Evolutionary conservation across 345 rosid genomes (phyloP).

Genomic region (Noccaea caerulescens): DNA sequence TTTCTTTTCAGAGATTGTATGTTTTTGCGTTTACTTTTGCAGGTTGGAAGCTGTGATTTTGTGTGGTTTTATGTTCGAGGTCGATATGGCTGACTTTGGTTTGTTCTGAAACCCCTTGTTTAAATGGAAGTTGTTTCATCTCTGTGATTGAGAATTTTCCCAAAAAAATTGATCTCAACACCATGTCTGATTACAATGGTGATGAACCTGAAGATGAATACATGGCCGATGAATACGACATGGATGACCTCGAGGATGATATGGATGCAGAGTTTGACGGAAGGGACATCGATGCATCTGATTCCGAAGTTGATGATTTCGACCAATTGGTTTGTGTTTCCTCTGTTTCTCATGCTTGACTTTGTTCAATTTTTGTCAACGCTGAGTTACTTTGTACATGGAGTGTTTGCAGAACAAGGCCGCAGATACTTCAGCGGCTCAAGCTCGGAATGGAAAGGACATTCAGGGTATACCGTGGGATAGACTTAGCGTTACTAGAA

Average conservation of each 20-base stretch:
- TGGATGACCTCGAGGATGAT: conserved; percentile 68
- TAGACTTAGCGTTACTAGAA: conserved; percentile 79
- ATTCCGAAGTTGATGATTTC: conserved; percentile 70
- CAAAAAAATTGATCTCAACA: conserved; percentile 30
- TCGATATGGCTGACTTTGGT: conserved; percentile 46
- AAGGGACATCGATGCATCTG: conserved; percentile 58
- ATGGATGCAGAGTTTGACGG: conserved; percentile 59
- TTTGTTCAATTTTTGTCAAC: background rate
- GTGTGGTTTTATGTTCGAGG: conserved; percentile 8
- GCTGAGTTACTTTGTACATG: background rate
- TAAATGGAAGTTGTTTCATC: conserved; percentile 30
- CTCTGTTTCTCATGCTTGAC: background rate
- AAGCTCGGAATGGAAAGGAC: conserved; percentile 84
- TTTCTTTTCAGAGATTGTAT: conserved; percentile 26
- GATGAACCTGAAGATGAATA: conserved; percentile 60
- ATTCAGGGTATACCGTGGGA: conserved; percentile 99
- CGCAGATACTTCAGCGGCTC: conserved; percentile 77
- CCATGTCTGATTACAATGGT: conserved; percentile 62
- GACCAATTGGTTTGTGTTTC: conserved; percentile 53
- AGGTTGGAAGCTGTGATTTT: conserved; percentile 24
- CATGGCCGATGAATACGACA: conserved; percentile 66
- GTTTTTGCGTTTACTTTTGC: conserved; percentile 16
- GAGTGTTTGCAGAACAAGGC: conserved; percentile 43
- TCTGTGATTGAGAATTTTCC: conserved; percentile 21
- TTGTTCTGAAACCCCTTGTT: conserved; percentile 38